Percentiles rank a stretch among this genome's conserved stretches.
These are phyloP conservation scores for Rubroboletus satanas DNA, from an alignment of 768 basidiomycete genomes.

Conservation along the genomic window DNA sequence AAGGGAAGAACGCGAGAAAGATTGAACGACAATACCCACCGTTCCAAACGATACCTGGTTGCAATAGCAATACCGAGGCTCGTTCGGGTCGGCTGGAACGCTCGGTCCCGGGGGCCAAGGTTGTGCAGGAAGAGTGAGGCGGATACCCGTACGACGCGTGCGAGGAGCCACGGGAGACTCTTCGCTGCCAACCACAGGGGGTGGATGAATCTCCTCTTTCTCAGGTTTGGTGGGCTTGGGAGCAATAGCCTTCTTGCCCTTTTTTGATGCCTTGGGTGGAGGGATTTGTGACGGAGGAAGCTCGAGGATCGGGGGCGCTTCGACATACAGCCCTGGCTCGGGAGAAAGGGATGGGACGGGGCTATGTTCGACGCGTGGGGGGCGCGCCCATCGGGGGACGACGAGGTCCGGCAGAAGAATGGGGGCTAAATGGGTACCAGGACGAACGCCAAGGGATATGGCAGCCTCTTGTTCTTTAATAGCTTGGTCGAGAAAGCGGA, in stretches of 20 bases:
- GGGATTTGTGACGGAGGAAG: constrained; percentile 8
- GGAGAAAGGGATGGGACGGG: constrained; percentile 38
- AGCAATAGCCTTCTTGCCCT: constrained; percentile 20
- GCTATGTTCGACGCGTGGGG: constrained; percentile 40
- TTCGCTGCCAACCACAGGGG: constrained; percentile 4
- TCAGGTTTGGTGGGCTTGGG: constrained; percentile 14
- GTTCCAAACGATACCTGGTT: constrained; percentile 76
- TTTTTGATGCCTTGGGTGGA: constrained; percentile 19
- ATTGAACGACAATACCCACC: constrained; percentile 38
- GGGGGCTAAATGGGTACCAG: constrained; percentile 51
- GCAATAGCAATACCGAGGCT: constrained; percentile 78
- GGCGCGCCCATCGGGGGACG: constrained; percentile 50
- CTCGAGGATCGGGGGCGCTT: constrained; percentile 12
- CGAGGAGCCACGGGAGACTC: constrained; percentile 12
- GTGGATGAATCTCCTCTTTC: constrained; percentile 14
- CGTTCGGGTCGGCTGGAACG: constrained; percentile 39
- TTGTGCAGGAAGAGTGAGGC: constrained; percentile 36
- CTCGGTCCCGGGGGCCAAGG: constrained; percentile 14
- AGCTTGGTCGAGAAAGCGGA: constrained; percentile 73
- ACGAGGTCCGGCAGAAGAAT: constrained; percentile 61
- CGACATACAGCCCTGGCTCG: constrained; percentile 21
- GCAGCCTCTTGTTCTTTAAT: constrained; percentile 58
- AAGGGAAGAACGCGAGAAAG: background rate
- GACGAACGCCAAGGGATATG: constrained; percentile 49
- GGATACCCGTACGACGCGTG: constrained; percentile 27